A percentile compares a stretch with the other conserved stretches of the same genome.
These are phyloP conservation scores for Verbena officinalis DNA, from an alignment of 257 asterid genomes.

Conservation along the genomic window DNA sequence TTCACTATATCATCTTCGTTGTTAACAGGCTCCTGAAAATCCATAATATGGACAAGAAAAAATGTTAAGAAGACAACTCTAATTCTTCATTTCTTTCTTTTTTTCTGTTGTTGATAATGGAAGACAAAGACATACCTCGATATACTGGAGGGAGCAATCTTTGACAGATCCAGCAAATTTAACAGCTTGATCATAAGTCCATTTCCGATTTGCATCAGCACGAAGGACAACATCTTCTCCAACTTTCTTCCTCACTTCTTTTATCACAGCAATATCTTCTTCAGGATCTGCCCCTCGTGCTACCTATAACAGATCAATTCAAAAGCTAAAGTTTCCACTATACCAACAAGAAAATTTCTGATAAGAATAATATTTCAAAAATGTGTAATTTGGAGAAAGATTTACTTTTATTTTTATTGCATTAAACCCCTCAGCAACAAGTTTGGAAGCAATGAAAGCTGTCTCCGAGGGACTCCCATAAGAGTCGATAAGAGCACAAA, in stretches of 20 bases:
- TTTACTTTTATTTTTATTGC: slow-evolving; percentile 83
- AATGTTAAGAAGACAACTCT: not conserved
- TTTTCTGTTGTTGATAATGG: not conserved
- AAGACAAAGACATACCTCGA: slow-evolving; percentile 72
- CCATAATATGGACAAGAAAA: slow-evolving; percentile 19
- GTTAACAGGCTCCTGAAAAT: slow-evolving; percentile 84
- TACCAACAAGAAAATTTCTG: not conserved
- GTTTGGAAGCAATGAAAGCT: slow-evolving; percentile 64
- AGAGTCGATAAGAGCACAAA: slow-evolving; percentile 88
- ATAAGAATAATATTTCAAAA: too few relatives aligned
- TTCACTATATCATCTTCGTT: slow-evolving; percentile 71
- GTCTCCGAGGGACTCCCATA: slow-evolving; percentile 70
- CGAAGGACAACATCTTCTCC: slow-evolving; percentile 72
- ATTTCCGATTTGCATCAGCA: slow-evolving; percentile 87
- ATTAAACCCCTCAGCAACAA: slow-evolving; percentile 80
- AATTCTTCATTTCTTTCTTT: too few relatives aligned
- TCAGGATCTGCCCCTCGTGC: slow-evolving; percentile 75
- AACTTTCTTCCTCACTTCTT: slow-evolving; percentile 79
- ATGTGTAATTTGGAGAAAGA: slow-evolving; percentile 8
- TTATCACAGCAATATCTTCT: slow-evolving; percentile 77
- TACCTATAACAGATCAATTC: slow-evolving; percentile 49
- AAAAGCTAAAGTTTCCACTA: slow-evolving; percentile 8
- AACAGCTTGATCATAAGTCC: slow-evolving; percentile 78
- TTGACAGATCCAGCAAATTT: slow-evolving; percentile 71
- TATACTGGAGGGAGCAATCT: slow-evolving; percentile 75